Base-by-base conservation (phyloP, 352 stramenopile genomes). In the Pythium chondricola region DNA sequence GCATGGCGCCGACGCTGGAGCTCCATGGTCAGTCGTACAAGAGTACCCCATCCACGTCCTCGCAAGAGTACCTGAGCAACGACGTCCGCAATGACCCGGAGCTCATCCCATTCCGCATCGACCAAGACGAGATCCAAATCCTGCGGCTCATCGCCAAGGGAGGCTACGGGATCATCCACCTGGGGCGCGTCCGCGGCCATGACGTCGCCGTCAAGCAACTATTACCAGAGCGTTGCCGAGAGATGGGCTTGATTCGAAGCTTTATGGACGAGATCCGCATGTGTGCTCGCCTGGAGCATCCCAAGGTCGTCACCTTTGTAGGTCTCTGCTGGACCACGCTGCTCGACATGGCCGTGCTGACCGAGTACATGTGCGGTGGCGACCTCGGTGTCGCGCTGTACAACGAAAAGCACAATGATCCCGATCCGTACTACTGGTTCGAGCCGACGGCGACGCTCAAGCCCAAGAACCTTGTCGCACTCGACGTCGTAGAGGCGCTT, bases 201-300 rank as follows among this genome's bases (percentile, higher is more conserved):
- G 22, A 52, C 2, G 58, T 67, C 29, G 58, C 52, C 0, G 27
- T 62, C 4, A 67, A 67, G 52, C 46, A 52, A 16, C 20, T 67
- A 0, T 31, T 51, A 13, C 40, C 32, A 1, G 61, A 67, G 7
- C 64, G 56, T 22, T 45, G 56, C 5, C 59, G 51, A 2, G 60
- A 67, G 9, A 67, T 49, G 10, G 31, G 16, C 16, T 27, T 37
- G 4, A 56, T 59, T 18, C 42, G 39, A 18, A 70, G 33, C 38
- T 73, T 73, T 31, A 68, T 69, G 61, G 56, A 65, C 43, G 64
- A 73, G 50, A 73, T 73, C 39, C 53, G 58, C 2, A 43, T 71
- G 29, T 67, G 58, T 35, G 48, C 65, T 0, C 50, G 45, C 22
- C 31, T 74, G n/a, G 59, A 69, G 22, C 65, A 74, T 20, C 65